Base-by-base conservation (phyloP, 148 eudicot species). In the Spergularia bocconei region DNA sequence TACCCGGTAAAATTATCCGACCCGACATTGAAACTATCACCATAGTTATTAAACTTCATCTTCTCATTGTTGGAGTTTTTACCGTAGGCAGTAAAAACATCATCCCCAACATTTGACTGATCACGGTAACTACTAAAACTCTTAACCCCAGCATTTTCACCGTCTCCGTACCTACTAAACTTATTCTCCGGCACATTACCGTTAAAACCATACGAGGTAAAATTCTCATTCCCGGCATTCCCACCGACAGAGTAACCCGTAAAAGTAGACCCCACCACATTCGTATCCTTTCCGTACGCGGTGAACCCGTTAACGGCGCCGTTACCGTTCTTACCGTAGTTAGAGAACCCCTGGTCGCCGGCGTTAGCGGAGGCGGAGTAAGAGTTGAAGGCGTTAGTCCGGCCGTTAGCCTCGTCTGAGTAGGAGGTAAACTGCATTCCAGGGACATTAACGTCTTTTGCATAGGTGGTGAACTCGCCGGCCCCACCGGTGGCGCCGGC, bases 261-360 rank as follows among this genome's bases (percentile, higher is more conserved):
- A 66, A 90, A 90, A 0, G 72, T 82, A 13, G 88, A 84, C 19
- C 84, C 86, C 13, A 86, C 73, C 0, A 82, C 84, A 33, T 89
- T 91, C 6, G 87, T 44, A 3, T 78, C 59, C 11, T 85, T 70
- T 0, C 85, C 90, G 65, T 91, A 91, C 47, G 73, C 57, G 11
- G 39, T 69, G 75, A 89, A 91, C 0, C 21, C 29, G 62, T 82
- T 85, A 0, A 20, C 20, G 21, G 79, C 77, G 9, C 87, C 89
- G 21, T 89, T 87, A 0, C 91, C 91, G 50, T 82, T 81, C 39
- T 84, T 87, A 1, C 89, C 91, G 71, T 91, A 91, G 81, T 82
- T 87, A 6, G 83, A 71, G 56, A 91, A 91, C 1, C 72, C 73
- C 69, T 87, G 80, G 52, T 76, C 80, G 3, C 93, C 97, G 12